Base-by-base conservation (phyloP, 2,329 filamentous ascomycete genomes). In the Volutella citrinella region DNA sequence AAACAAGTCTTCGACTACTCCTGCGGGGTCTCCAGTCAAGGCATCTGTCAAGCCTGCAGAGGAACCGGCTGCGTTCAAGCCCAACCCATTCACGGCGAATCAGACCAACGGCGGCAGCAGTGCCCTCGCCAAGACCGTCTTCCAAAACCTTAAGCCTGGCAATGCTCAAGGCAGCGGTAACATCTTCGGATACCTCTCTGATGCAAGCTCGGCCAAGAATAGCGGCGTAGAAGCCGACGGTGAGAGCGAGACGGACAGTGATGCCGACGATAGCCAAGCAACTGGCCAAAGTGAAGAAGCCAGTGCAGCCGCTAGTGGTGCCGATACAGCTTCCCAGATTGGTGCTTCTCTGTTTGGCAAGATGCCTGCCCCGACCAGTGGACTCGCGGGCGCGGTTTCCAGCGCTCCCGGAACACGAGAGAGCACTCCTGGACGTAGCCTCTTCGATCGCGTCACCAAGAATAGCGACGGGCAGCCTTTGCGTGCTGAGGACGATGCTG, bases 171-270 rank as follows among this genome's bases (percentile, higher is more conserved):
- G 46, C 12, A 49, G 56, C 25, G 48, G 57, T 27, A 80, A 81
- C 49, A 78, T 80, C 30, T 82, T 82, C 49, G 70, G 69, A 16
- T 74, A 80, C 45, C 65, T 81, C 7, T 80, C 76, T 2, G 74
- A 77, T 48, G 65, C 62, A 19, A 76, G 73, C 45, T 74, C 72
- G 11, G 63, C 68, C 24, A 74, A 74, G 54, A 75, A 69, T 31
- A 78, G 75, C 42, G 70, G 69, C 2, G 57, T 64, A 10, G 69
- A 73, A 12, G 66, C 66, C 13, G 71, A 71, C 31, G 61, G 55
- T 7, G 68, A 74, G 42, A 67, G 62, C 41, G 67, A 69, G 36
- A 57, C 64, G 13, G 68, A 67, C 14, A 65, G 65, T 4, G 68
- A 71, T 19, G 54, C 40, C 11, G 62, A 67, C 12, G 69, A 64